phyloP scores from a whole-genome alignment of 306 rosid genomes.

The Leucaena leucocephala region DNA sequence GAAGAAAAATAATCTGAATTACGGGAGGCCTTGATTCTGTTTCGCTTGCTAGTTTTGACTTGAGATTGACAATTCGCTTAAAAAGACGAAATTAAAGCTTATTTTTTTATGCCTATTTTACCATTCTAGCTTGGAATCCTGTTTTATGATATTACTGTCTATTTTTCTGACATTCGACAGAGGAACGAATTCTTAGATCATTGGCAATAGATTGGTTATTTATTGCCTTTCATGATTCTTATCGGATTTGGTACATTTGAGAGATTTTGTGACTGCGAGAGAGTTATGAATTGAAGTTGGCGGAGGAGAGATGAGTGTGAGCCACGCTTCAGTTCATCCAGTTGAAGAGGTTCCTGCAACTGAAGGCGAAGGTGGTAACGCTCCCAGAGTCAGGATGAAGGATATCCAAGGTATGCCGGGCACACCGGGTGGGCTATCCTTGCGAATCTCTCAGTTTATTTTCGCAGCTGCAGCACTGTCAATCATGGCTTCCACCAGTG shows the following conservation, averaged over 20 bases:
- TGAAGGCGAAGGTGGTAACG: constrained; percentile 47
- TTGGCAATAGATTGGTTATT: constrained; percentile 5
- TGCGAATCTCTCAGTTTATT: constrained; percentile 66
- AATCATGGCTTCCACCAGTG: constrained; percentile 80
- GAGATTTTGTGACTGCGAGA: neutral
- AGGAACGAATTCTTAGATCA: neutral
- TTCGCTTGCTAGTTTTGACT: constrained; percentile 13
- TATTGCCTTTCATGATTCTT: constrained; percentile 28
- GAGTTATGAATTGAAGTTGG: constrained; percentile 50
- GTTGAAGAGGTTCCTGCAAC: constrained; percentile 61
- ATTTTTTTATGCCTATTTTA: neutral
- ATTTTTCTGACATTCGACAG: neutral
- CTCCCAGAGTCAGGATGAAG: constrained; percentile 77
- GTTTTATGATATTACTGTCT: neutral
- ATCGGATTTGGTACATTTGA: constrained; percentile 33
- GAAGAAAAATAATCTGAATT: neutral
- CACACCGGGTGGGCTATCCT: constrained; percentile 70
- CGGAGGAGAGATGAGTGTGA: constrained; percentile 73
- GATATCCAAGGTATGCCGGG: constrained; percentile 95
- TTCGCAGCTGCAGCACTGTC: constrained; percentile 73
- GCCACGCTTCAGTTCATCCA: constrained; percentile 91
- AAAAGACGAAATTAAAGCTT: constrained; percentile 1
- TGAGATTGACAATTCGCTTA: constrained; percentile 27
- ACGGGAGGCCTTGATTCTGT: constrained; percentile 13
- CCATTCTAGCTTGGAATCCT: neutral